These are phyloP conservation scores for Parasitella parasitica DNA, from an alignment of 371 early-diverging fungal genomes.

Conservation along the genomic window DNA sequence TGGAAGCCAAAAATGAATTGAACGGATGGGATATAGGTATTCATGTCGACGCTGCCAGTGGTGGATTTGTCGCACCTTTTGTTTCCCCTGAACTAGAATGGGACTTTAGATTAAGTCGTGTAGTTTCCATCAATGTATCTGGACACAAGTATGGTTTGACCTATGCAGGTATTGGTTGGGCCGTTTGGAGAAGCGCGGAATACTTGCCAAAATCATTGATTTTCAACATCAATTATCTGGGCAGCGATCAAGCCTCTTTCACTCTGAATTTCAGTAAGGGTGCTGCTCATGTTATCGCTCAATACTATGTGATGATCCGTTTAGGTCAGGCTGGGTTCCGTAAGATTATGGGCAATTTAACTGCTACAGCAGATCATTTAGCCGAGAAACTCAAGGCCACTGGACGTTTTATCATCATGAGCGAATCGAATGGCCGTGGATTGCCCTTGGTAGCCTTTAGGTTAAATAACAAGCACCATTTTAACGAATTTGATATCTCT, in stretches of 20 bases:
- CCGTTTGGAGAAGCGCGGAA: slow-evolving; percentile 60
- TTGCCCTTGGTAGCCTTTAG: slow-evolving; percentile 71
- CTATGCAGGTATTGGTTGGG: slow-evolving; percentile 73
- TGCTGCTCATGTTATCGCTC: slow-evolving; percentile 63
- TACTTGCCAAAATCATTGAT: slow-evolving; percentile 65
- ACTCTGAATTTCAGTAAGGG: slow-evolving; percentile 74
- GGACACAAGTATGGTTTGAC: slow-evolving; percentile 82
- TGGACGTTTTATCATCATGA: slow-evolving; percentile 62
- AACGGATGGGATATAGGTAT: slow-evolving; percentile 67
- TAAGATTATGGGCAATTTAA: slow-evolving; percentile 56
- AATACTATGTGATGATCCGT: slow-evolving; percentile 72
- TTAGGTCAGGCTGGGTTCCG: slow-evolving; percentile 61
- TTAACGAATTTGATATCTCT: slow-evolving; percentile 53
- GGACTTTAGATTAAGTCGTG: slow-evolving; percentile 64
- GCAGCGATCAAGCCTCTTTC: slow-evolving; percentile 63
- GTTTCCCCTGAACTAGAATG: slow-evolving; percentile 69
- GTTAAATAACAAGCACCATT: slow-evolving; percentile 30
- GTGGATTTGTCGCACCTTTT: slow-evolving; percentile 83
- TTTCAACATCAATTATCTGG: slow-evolving; percentile 69
- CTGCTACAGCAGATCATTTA: slow-evolving; percentile 49
- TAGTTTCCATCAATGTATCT: slow-evolving; percentile 69
- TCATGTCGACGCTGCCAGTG: slow-evolving; percentile 81
- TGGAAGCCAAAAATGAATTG: slow-evolving; percentile 55
- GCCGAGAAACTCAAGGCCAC: slow-evolving; percentile 51
- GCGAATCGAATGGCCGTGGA: slow-evolving; percentile 43